A percentile compares a stretch with the other conserved stretches of the same genome.
phyloP scores from a whole-genome alignment of 2,329 filamentous ascomycete species.

The Daldinia sp. region DNA sequence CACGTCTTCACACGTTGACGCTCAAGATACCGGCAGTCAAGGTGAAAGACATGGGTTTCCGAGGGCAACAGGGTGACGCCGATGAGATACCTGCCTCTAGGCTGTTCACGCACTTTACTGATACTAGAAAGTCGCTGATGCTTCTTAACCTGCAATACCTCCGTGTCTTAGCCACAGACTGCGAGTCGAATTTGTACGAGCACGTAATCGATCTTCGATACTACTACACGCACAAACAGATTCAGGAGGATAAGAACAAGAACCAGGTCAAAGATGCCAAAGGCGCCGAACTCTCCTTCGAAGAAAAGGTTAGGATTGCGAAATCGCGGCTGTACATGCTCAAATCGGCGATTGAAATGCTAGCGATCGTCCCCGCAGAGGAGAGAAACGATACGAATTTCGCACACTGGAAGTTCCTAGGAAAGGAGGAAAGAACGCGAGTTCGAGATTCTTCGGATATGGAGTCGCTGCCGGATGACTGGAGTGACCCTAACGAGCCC shows the following conservation, averaged over 20 bases:
- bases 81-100: constrained; percentile 48
- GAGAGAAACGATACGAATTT: neutral
- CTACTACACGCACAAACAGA: constrained; percentile 28
- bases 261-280: neutral
- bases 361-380: neutral
- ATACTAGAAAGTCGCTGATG: constrained; percentile 42
- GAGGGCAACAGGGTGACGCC: neutral
- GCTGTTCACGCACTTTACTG: constrained; percentile 43
- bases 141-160: constrained; percentile 50
- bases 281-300: neutral
- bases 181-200: constrained; percentile 29
- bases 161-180: constrained; percentile 47
- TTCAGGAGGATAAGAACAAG: neutral
- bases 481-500: neutral
- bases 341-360: neutral
- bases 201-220: constrained; percentile 37
- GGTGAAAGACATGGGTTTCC: constrained; percentile 5
- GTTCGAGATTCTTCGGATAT: neutral
- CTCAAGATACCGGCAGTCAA: constrained; percentile 52
- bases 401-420: neutral
- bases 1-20: constrained; percentile 53
- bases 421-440: neutral
- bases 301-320: constrained; percentile 1
- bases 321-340: neutral
- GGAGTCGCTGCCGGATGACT: neutral